Evolutionary conservation across 331 rosid species (phyloP).

Genomic region (Quercus tomentella): DNA sequence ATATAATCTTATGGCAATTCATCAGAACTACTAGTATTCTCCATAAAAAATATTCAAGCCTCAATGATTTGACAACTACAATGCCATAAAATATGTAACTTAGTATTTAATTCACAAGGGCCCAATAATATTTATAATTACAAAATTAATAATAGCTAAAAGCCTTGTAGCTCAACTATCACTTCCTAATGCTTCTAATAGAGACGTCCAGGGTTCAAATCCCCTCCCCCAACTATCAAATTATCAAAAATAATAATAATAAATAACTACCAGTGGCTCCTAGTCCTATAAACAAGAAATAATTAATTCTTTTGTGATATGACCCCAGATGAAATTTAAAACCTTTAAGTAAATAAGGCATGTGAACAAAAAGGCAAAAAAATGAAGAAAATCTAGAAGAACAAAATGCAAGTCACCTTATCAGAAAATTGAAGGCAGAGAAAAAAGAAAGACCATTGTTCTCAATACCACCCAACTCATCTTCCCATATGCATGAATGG

Average conservation of each 20-base stretch:
- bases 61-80: slow-evolving; percentile 2
- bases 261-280: not conserved
- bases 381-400: not conserved
- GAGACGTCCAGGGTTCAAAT: too few relatives aligned
- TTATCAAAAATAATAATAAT: not conserved
- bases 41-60: not conserved
- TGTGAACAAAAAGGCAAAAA: not conserved
- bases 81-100: slow-evolving; percentile 5
- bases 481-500: not conserved
- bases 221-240: too few relatives aligned
- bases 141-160: too few relatives aligned
- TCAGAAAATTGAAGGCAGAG: not conserved
- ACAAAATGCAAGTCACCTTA: not conserved
- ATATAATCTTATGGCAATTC: not conserved
- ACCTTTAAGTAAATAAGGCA: not conserved
- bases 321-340: not conserved
- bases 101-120: slow-evolving; percentile 10
- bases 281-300: not conserved
- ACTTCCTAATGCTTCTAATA: too few relatives aligned
- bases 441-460: not conserved
- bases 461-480: not conserved
- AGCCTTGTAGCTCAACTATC: too few relatives aligned
- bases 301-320: not conserved
- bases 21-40: not conserved
- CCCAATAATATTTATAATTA: not conserved